Percentiles rank a stretch among this genome's conserved stretches.
These are phyloP conservation scores for Pseudocercospora fuligena DNA, from an alignment of 2,329 filamentous ascomycete genomes.

Conservation along the genomic window DNA sequence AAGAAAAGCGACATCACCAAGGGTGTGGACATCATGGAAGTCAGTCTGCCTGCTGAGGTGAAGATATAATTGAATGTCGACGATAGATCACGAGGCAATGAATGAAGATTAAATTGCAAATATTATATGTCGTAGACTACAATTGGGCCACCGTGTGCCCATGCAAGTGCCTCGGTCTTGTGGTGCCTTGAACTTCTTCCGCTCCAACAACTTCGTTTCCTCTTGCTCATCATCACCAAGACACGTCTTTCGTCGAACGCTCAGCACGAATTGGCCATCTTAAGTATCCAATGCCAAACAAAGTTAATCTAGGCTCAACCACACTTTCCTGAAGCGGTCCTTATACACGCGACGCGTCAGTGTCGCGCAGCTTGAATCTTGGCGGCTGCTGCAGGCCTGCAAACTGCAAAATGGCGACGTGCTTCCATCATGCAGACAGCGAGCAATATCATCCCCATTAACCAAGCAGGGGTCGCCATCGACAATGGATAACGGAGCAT, in stretches of 20 bases:
- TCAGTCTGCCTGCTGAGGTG: constrained; percentile 51
- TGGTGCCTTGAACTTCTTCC: not conserved
- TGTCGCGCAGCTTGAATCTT: too few species aligned
- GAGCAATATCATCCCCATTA: not conserved
- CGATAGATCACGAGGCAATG: constrained; percentile 4
- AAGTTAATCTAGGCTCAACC: too few species aligned
- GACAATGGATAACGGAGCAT: too few species aligned
- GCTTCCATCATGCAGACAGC: not conserved
- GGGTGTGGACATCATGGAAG: constrained; percentile 57
- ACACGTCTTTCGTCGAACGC: too few species aligned
- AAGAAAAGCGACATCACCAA: constrained; percentile 75
- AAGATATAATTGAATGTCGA: constrained; percentile 23
- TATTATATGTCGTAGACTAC: not conserved
- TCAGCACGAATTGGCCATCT: too few species aligned
- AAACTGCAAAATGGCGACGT: not conserved
- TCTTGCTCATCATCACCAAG: too few species aligned
- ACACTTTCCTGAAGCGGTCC: too few species aligned
- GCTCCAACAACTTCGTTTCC: not conserved
- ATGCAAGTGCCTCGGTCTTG: not conserved
- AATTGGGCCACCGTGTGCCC: not conserved
- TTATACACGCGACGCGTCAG: too few species aligned
- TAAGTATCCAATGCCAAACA: too few species aligned
- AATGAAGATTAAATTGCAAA: not conserved
- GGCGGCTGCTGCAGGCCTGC: too few species aligned
- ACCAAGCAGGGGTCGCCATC: not conserved